Base-by-base conservation (phyloP, 148 eudicot species). In the Dysphania ambrosioides region DNA sequence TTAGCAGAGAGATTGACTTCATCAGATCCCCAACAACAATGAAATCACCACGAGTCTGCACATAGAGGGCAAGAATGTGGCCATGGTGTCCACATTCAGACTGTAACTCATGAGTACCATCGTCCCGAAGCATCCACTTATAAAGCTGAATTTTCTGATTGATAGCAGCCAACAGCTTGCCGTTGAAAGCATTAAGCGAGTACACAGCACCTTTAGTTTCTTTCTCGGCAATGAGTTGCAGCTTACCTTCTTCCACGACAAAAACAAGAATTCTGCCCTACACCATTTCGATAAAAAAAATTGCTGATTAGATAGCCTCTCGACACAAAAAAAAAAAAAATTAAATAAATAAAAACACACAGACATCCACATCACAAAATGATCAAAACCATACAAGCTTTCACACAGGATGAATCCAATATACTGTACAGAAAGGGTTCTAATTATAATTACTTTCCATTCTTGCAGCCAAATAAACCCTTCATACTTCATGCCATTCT, bases 71-170 rank as follows among this genome's bases (percentile, higher is more conserved):
- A 78, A 94, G 97, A 77, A 91, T 92, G 82, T 94, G 98, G 15
- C 98, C 98, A 77, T 94, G 98, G 72, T 94, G 98, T 57, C 97
- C 98, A 78, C 98, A 94, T 77, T 94, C 98, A 61, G 97, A 87
- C 77, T 91, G 98, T 80, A 94, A 82, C 73, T 94, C 97, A 41
- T 84, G 98, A 56, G 88, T 87, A 51, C 98, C 93, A 71, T 92
- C 98, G 72, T 91, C 98, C 32, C 96, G 93, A 70, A 87, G 97
- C 93, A 90, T 87, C 98, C 98, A 94, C 78, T 92, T 94, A 76
- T 88, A 92, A 75, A 94, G 83, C 79, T 90, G 97, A 78, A 94
- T 94, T 81, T 94, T 94, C 84, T 94, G 98, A 86, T 94, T 94
- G 67, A 94, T 94, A 38, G 93, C 98, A 75, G 97, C 98, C 57